A percentile compares a stretch with the other conserved stretches of the same genome.
Conservation (phyloP, 2,329 filamentous ascomycete genomes). For the Pseudocercospora vitis region DNA sequence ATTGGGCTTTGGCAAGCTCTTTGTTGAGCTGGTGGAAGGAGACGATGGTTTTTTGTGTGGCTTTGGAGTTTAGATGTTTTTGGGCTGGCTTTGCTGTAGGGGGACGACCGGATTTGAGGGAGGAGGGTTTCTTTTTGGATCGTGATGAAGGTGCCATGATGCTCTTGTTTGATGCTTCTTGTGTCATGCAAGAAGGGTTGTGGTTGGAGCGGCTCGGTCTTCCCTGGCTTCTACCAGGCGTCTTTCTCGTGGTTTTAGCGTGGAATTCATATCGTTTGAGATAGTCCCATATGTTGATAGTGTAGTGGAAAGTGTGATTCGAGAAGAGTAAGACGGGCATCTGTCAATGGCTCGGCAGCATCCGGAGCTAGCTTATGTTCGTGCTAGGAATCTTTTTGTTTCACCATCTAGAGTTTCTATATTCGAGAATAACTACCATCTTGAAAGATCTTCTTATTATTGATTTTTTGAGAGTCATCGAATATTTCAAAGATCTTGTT, state of each 20-base stretch:
- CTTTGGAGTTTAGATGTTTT: conserved; percentile 54
- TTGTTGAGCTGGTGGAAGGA: conserved; percentile 62
- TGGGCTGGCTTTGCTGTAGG: conserved; percentile 41
- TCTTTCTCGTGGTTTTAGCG: no score
- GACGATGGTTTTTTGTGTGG: conserved; percentile 59
- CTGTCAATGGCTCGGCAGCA: neutral
- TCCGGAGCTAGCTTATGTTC: neutral
- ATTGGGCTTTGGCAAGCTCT: conserved; percentile 52
- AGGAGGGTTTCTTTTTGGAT: conserved; percentile 8
- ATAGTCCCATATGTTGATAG: neutral
- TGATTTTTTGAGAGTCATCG: no score
- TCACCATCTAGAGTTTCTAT: neutral
- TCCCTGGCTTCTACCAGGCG: no score
- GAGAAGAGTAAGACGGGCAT: neutral
- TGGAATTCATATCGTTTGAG: neutral
- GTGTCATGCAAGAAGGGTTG: no score
- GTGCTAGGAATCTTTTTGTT: neutral
- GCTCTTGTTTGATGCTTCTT: no score
- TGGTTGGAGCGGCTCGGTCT: no score
- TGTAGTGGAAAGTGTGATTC: neutral
- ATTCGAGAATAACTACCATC: no score
- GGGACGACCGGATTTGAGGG: conserved; percentile 43
- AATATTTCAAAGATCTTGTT: no score
- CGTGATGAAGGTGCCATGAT: neutral
- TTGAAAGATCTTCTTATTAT: no score